Percentiles rank a stretch among this genome's conserved stretches.
Evolutionary conservation across 768 basidiomycete species (phyloP).

Genomic region (Rhizopogon roseolus): DNA sequence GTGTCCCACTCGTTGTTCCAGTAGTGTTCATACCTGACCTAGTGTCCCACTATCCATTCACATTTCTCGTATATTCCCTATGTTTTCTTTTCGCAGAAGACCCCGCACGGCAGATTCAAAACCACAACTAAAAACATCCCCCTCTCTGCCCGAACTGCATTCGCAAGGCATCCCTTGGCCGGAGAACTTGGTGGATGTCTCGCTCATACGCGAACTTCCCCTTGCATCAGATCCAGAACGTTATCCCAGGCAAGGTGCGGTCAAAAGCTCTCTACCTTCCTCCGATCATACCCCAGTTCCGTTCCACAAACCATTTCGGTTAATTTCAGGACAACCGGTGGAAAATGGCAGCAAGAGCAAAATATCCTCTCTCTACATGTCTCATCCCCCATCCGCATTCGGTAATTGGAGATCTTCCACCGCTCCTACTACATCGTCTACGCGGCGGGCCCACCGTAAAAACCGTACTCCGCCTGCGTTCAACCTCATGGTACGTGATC

Average conservation of each 20-base stretch:
- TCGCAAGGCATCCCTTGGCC: slow-evolving; percentile 83
- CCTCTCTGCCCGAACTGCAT: slow-evolving; percentile 74
- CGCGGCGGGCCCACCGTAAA: slow-evolving; percentile 60
- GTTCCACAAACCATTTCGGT: slow-evolving; percentile 81
- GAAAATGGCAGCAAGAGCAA: slow-evolving; percentile 39
- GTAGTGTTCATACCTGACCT: slow-evolving; percentile 3
- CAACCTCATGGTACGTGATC: slow-evolving; percentile 69
- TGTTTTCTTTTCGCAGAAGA: slow-evolving; percentile 75
- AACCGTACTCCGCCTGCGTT: slow-evolving; percentile 69
- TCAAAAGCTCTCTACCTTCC: slow-evolving; percentile 60
- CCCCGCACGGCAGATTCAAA: slow-evolving; percentile 41
- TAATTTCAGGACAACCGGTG: slow-evolving; percentile 32
- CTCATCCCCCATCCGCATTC: slow-evolving; percentile 57
- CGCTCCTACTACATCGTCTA: slow-evolving; percentile 30
- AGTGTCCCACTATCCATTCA: slow-evolving; percentile 12
- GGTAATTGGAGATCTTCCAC: slow-evolving; percentile 44
- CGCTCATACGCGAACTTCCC: slow-evolving; percentile 52
- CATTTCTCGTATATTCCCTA: slow-evolving; percentile 26
- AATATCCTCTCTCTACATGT: slow-evolving; percentile 72
- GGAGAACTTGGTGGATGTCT: slow-evolving; percentile 72
- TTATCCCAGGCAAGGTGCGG: slow-evolving; percentile 57
- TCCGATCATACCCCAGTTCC: slow-evolving; percentile 52
- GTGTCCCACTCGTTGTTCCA: slow-evolving; percentile 10
- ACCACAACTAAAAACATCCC: slow-evolving; percentile 61
- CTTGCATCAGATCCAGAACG: slow-evolving; percentile 20